Evolutionary conservation across 768 basidiomycete genomes (phyloP), one percentile per base, ranked within the genome.

Genomic region (Naganishia friedmannii): DNA sequence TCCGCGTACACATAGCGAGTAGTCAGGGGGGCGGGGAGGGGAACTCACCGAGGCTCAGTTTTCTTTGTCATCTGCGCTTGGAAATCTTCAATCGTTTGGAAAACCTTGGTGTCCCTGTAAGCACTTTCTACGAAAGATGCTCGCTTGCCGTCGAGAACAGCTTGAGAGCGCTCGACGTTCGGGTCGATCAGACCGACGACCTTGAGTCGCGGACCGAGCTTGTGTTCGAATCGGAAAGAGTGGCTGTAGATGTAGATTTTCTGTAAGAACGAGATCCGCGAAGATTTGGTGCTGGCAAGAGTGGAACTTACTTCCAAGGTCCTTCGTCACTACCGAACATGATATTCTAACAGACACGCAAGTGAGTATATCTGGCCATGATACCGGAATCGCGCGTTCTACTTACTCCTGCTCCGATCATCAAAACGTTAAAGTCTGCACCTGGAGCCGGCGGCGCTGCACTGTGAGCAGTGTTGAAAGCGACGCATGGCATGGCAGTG

Each of bases 171-270:
- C 53, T 91, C 89, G 69, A 87, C 84, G 29, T 88, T 88, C 23
- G 95, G 95, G 81, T 99, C 95, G 77, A 99, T 89, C 69, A 99
- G 84, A 29, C 92, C 95, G 72, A 94, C 88, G 68, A 99, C 92
- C 81, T 95, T 97, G 82, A 98, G 90, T 73, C 95, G 91, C 26
- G 88, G 89, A 56, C 95, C 95, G 71, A 98, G 89, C 85, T 98
- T 94, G 82, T 92, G 82, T 73, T 84, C 83, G 73, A 84, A 80
- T 71, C 83, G 82, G 81, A 83, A 83, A 48, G 83, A 84, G 78
- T 84, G 82, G 74, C 82, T 81, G 75, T 66, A 71, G 69, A 42
- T n/a, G 12, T 13, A 6, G 53, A 48, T n/a, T n/a, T n/a, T 91
- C 74, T 7, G 58, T 57, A 65, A 58, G 57, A 58, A 66, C 21